Conservation (phyloP, 352 stramenopile species). For the Phytophthora ohioensis region DNA sequence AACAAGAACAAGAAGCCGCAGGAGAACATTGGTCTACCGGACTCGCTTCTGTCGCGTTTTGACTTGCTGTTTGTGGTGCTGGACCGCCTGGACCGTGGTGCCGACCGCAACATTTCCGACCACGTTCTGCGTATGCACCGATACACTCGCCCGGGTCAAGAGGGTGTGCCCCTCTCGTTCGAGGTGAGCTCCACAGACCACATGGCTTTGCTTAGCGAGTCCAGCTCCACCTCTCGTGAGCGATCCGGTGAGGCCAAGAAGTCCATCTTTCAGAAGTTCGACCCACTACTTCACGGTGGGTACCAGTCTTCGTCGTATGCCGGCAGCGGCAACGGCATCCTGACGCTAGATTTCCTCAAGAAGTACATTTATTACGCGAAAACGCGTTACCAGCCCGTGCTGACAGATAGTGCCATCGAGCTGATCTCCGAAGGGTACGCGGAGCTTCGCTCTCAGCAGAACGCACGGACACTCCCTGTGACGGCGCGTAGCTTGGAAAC, state of each 20-base stretch:
- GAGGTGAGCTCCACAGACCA: slow-evolving; percentile 85
- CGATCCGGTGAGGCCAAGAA: slow-evolving; percentile 72
- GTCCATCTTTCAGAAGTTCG: slow-evolving; percentile 92
- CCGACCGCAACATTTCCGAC: slow-evolving; percentile 96
- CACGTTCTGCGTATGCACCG: slow-evolving; percentile 98
- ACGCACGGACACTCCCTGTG: slow-evolving; percentile 93
- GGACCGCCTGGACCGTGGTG: slow-evolving; percentile 96
- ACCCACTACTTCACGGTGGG: slow-evolving; percentile 88
- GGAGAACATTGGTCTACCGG: slow-evolving; percentile 99
- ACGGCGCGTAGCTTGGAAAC: slow-evolving; percentile 99
- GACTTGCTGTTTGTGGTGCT: slow-evolving; percentile 99
- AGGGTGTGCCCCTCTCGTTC: slow-evolving; percentile 92
- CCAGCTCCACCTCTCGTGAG: slow-evolving; percentile 48
- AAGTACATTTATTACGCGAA: slow-evolving; percentile 99
- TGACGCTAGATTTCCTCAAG: slow-evolving; percentile 97
- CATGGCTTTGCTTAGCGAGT: slow-evolving; percentile 71
- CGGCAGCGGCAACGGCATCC: slow-evolving; percentile 77
- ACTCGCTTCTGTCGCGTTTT: slow-evolving; percentile 99
- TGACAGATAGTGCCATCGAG: slow-evolving; percentile 90
- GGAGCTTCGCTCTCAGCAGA: slow-evolving; percentile 96
- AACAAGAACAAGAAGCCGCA: slow-evolving; percentile 98
- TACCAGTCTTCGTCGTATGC: slow-evolving; percentile 62
- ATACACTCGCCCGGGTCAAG: slow-evolving; percentile 90
- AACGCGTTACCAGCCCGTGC: slow-evolving; percentile 89
- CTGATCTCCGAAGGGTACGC: slow-evolving; percentile 98